A percentile compares a stretch with the other conserved stretches of the same genome.
These are phyloP conservation scores for Thalassiosira exigua DNA, from an alignment of 352 stramenopile species.

Conservation along the genomic window DNA sequence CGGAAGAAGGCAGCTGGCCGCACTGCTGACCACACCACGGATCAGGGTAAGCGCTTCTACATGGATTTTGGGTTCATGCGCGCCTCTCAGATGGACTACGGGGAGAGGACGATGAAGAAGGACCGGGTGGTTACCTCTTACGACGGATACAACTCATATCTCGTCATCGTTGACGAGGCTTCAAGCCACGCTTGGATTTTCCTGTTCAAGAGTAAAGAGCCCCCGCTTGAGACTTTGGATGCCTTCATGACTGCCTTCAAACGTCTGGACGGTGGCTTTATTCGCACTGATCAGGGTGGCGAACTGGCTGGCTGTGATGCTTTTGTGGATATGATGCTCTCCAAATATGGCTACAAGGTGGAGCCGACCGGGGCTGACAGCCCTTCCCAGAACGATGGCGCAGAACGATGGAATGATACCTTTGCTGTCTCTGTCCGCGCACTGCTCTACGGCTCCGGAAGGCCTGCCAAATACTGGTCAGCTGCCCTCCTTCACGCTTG, in stretches of 20 bases:
- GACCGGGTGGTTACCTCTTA: slow-evolving; percentile 28
- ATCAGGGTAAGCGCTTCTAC: slow-evolving; percentile 1
- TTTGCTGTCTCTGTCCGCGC: slow-evolving; percentile 22
- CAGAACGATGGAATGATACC: slow-evolving; percentile 21
- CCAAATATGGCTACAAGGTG: slow-evolving; percentile 28
- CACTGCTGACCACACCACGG: neutral
- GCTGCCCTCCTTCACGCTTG: slow-evolving; percentile 15
- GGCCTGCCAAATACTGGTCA: slow-evolving; percentile 29
- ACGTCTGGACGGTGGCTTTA: slow-evolving; percentile 14
- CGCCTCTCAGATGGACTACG: slow-evolving; percentile 6
- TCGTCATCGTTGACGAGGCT: slow-evolving; percentile 30
- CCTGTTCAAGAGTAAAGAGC: slow-evolving; percentile 25
- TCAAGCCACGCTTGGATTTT: slow-evolving; percentile 34
- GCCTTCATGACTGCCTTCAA: slow-evolving; percentile 15
- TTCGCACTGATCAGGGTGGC: slow-evolving; percentile 34
- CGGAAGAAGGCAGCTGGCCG: neutral
- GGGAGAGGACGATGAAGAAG: neutral
- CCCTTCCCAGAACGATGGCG: no score
- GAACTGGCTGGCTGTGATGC: slow-evolving; percentile 24
- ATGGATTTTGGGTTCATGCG: slow-evolving; percentile 39
- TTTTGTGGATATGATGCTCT: slow-evolving; percentile 7
- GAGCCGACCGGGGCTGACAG: slow-evolving; percentile 37
- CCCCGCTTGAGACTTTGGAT: slow-evolving; percentile 17
- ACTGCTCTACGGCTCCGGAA: slow-evolving; percentile 33
- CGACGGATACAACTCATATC: slow-evolving; percentile 29